Evolutionary conservation across 176 grass and related monocot species (phyloP), one percentile per base, ranked within the genome.

Genomic region (Paspalum notatum): DNA sequence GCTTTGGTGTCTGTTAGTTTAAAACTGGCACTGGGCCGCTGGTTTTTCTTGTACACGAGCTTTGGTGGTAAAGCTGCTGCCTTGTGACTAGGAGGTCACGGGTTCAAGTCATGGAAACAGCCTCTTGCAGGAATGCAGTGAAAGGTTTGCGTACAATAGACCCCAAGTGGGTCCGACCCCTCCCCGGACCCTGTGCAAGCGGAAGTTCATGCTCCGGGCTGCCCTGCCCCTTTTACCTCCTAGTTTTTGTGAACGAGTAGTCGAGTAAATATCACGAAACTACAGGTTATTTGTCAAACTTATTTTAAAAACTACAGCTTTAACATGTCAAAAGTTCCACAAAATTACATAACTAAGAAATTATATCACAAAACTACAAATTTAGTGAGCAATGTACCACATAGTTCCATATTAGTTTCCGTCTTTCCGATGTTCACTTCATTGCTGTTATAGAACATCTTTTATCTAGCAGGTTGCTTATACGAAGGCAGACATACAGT

Each of bases 391-490:
- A 32, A 15, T 62, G 25, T 62, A 32, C 27, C 24, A 64, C 20
- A 50, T 74, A 58, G 37, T 63, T 80, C 37, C 5, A 8, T 51
- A 7, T 37, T 87, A 32, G 32, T 32, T 32, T 32, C 32, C 32
- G 26, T 32, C 46, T 20, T 74, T 59, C 39, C 63, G 5, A 16
- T 67, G 22, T 79, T 64, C 57, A 38, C 43, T 80, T 22, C 11
- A 18, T 22, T 86, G 24, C 41, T 80, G 48, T 40, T 44, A 40
- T 53, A 74, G 41, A 73, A 54, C 32, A 32, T 26, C 18, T 42
- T 84, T 20, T 58, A 22, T 65, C 5, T 32, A 55, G 71, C 21
- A 44, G 16, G 11, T 72, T 69, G 65, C 51, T 78, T 27, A 22
- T 43, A 41, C 42, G 40, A 77, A 41, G 15, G 16, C 32, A 54